These are phyloP conservation scores for Maudiozyma pseudohumilis DNA, from an alignment of 805 yeast species.

Conservation along the genomic window DNA sequence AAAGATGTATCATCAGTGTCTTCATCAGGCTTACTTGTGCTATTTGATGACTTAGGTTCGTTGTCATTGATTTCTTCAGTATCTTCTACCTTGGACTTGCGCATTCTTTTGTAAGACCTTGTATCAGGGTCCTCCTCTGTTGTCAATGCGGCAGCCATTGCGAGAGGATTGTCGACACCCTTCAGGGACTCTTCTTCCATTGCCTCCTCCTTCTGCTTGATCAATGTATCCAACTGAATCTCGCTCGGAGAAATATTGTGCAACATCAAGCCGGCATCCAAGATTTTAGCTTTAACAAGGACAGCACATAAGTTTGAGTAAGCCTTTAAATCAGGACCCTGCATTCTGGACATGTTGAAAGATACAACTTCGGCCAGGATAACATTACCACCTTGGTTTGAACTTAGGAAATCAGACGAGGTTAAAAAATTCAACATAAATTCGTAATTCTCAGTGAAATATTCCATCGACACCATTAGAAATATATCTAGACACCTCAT, in stretches of 20 bases:
- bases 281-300: slow-evolving; percentile 54
- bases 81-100: not conserved
- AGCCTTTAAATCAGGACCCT: slow-evolving; percentile 14
- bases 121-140: slow-evolving; percentile 50
- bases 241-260: slow-evolving; percentile 46
- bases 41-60: slow-evolving; percentile 1
- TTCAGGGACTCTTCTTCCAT: slow-evolving; percentile 46
- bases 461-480: slow-evolving; percentile 41
- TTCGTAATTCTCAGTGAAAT: slow-evolving; percentile 35
- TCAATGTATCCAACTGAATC: slow-evolving; percentile 35
- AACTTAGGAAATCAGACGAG: slow-evolving; percentile 26
- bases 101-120: too few species aligned
- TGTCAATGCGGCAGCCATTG: slow-evolving; percentile 75
- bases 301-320: slow-evolving; percentile 41
- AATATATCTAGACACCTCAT: slow-evolving; percentile 55
- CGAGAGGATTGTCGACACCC: slow-evolving; percentile 69
- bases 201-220: slow-evolving; percentile 36
- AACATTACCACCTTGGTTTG: slow-evolving; percentile 43
- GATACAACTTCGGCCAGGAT: slow-evolving; percentile 45
- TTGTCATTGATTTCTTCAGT: slow-evolving; percentile 1
- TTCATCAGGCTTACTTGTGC: slow-evolving; percentile 7
- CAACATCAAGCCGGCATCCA: slow-evolving; percentile 55
- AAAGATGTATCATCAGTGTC: slow-evolving; percentile 12
- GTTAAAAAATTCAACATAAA: slow-evolving; percentile 43
- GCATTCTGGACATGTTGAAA: slow-evolving; percentile 30